These are phyloP conservation scores for Aspergillus pseudoglaucus DNA, from an alignment of 2,329 filamentous ascomycete species.

Conservation along the genomic window DNA sequence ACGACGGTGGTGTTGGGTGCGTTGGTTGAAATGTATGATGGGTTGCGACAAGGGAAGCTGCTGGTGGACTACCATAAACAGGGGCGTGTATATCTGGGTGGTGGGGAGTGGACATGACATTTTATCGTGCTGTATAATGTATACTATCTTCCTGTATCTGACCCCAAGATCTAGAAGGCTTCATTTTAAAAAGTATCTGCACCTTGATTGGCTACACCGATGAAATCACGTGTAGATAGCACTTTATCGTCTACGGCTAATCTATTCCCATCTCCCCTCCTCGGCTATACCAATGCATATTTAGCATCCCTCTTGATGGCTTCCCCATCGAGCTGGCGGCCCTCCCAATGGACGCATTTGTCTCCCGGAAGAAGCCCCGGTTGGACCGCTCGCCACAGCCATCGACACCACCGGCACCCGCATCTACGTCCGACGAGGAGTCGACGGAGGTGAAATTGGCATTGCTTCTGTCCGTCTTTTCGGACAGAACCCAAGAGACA, in stretches of 20 bases:
- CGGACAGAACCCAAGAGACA: slow-evolving; percentile 55
- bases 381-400: slow-evolving; percentile 6
- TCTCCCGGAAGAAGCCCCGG: slow-evolving; percentile 31
- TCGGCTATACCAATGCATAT: not conserved
- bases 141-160: not conserved
- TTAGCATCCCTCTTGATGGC: slow-evolving; percentile 9
- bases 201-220: slow-evolving; percentile 24
- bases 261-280: not conserved
- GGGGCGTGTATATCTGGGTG: slow-evolving; percentile 17
- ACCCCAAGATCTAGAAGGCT: not conserved
- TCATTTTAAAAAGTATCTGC: not conserved
- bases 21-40: slow-evolving; percentile 22
- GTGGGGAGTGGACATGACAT: slow-evolving; percentile 15
- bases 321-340: slow-evolving; percentile 12
- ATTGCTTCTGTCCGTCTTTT: slow-evolving; percentile 70
- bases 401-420: slow-evolving; percentile 1
- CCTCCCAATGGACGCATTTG: slow-evolving; percentile 35
- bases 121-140: not conserved
- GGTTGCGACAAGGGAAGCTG: slow-evolving; percentile 16
- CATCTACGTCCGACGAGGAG: slow-evolving; percentile 50
- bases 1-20: slow-evolving; percentile 18
- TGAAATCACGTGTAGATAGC: slow-evolving; percentile 24
- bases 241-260: slow-evolving; percentile 4
- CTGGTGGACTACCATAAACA: slow-evolving; percentile 20
- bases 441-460: slow-evolving; percentile 87